Base-by-base conservation (phyloP, 2,329 filamentous ascomycete genomes). In the Cladophialophora exuberans region DNA sequence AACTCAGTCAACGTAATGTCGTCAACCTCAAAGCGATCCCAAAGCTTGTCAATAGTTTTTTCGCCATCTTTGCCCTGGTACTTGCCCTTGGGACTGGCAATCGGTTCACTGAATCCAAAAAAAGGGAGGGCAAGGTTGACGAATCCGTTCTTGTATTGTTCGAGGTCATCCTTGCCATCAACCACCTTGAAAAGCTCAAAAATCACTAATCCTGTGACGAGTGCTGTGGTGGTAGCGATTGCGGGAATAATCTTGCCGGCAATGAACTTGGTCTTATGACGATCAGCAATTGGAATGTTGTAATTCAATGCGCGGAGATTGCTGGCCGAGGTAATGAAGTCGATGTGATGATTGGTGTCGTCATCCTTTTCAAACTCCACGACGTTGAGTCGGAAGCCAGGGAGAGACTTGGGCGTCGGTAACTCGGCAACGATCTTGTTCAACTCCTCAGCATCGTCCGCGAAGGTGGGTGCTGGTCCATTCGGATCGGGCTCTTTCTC, bases 311-410 rank as follows among this genome's bases (percentile, higher is more conserved):
- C 94, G 57, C 95, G 89, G 57, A 99, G 79, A 72, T 99, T 99
- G 78, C 92, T 97, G 62, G 92, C 92, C 1, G 92, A 91, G 6
- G 94, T 95, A 75, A 99, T 97, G 78, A 99, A 99, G 74, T 97
- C 94, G 67, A 99, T 99, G 78, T 99, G 94, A 73, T 94, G 85
- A 73, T 99, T 99, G 46, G 88, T 90, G 72, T 99, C 95, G 67
- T 99, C 94, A 63, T 99, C 94, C 80, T 99, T 99, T 76, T 99
- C 91, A 67, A 99, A 99, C 66, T 97, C 94, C 4, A 97, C 94
- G 2, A 93, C 89, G 53, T 86, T 84, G 48, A 99, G 78, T 74
- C 92, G 92, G 81, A 95, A 96, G 28, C 90, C 91, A 22, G 89
- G 87, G 45, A 99, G 77, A 35, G 85, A 84, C 70, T 88, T 92